Evolutionary conservation across 2,329 filamentous ascomycete genomes (phyloP).

Genomic region (Fusarium chaquense): DNA sequence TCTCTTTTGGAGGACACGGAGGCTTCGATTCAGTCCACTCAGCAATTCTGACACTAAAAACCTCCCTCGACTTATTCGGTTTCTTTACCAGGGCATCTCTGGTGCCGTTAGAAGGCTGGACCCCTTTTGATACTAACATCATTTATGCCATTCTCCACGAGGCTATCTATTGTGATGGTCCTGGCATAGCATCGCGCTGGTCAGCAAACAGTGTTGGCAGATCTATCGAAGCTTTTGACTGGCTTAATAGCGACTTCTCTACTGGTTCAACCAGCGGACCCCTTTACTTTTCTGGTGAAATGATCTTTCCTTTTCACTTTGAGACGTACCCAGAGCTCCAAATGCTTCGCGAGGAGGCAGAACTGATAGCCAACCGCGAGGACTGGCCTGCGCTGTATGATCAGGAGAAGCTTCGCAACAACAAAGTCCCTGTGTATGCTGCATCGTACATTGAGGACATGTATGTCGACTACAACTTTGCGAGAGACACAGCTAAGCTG

Average conservation of each 20-base stretch:
- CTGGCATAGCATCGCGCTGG: constrained; percentile 75
- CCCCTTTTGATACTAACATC: constrained; percentile 79
- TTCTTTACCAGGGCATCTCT: constrained; percentile 80
- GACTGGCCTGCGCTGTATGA: constrained; percentile 86
- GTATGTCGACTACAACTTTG: constrained; percentile 86
- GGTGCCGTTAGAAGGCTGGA: constrained; percentile 72
- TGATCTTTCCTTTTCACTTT: constrained; percentile 90
- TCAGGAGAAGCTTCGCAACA: constrained; percentile 75
- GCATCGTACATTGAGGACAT: constrained; percentile 89
- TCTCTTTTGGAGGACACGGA: constrained; percentile 82
- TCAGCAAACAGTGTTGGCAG: constrained; percentile 75
- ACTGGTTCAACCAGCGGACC: constrained; percentile 57
- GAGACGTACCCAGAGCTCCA: constrained; percentile 81
- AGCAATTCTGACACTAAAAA: constrained; percentile 75
- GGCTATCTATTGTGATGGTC: constrained; percentile 83
- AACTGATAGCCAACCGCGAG: constrained; percentile 74
- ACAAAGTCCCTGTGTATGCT: constrained; percentile 87
- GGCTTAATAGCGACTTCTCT: constrained; percentile 58
- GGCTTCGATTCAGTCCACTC: constrained; percentile 82
- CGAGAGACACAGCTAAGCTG: constrained; percentile 77
- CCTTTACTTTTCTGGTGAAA: constrained; percentile 89
- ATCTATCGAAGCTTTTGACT: constrained; percentile 60
- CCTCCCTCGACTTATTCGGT: constrained; percentile 81
- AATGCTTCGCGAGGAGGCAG: constrained; percentile 75
- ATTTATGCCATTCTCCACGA: constrained; percentile 92